phyloP scores from a whole-genome alignment of 176 grass and related monocot species.

The Aegilops umbellulata region DNA sequence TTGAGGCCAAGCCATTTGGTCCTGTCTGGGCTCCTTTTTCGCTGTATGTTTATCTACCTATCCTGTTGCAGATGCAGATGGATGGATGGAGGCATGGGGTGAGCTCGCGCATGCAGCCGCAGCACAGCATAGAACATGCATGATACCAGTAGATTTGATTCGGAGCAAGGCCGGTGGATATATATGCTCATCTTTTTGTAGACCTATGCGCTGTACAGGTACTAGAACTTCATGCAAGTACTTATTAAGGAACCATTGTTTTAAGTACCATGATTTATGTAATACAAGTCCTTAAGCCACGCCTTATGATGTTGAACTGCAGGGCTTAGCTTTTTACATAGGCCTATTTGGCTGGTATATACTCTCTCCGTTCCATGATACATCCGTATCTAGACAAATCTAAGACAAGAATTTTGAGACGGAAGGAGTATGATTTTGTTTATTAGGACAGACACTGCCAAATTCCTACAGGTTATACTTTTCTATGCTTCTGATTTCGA shows the following conservation, averaged over 20 bases:
- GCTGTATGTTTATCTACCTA: conserved; percentile 34
- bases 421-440: too few species aligned
- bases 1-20: conserved; percentile 20
- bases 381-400: too few species aligned
- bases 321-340: background rate
- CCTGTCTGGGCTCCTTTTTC: conserved; percentile 38
- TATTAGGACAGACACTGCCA: background rate
- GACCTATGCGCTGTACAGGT: conserved; percentile 17
- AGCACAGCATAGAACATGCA: background rate
- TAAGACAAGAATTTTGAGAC: too few species aligned
- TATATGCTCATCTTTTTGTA: conserved; percentile 31
- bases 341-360: background rate
- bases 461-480: background rate
- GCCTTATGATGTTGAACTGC: too few species aligned
- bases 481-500: background rate
- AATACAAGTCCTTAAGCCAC: background rate
- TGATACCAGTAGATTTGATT: conserved; percentile 31
- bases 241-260: background rate
- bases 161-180: background rate
- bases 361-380: too few species aligned
- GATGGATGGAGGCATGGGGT: background rate
- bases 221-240: background rate
- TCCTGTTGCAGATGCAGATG: conserved; percentile 1
- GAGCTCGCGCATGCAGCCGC: conserved; percentile 22
- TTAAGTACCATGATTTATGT: background rate